Evolutionary conservation across 2,329 filamentous ascomycete genomes (phyloP), one percentile per base, ranked within the genome.

Genomic region (Metarhizium rileyi): DNA sequence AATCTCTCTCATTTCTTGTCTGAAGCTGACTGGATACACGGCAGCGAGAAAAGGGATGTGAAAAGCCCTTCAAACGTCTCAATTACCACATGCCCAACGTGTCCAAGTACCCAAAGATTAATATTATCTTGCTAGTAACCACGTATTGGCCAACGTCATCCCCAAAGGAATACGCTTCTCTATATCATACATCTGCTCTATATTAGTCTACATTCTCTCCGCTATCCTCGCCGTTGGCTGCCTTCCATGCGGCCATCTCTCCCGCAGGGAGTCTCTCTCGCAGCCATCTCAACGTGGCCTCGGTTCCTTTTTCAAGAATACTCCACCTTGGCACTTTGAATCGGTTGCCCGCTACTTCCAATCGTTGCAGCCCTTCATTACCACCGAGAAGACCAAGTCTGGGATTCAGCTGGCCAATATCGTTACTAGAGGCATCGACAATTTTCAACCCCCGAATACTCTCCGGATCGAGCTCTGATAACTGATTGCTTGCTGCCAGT

Each of bases 321-420:
- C 86, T 86, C 71, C 86, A 90, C 50, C 87, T 81, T 0, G 91
- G 91, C 28, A 96, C 89, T 28, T 88, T 77, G 68, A 97, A 97
- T 28, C 83, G 77, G 63, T 97, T 97, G 0, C 90, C 90, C 26
- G 79, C 80, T 4, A 95, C 85, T 44, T 95, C 85, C 9, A 96
- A 70, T 48, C 78, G 66, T 74, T 86, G 70, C 69, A 80, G 54
- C 58, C 81, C 69, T 2, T 74, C 73, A 4, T 65, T 73, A 2
- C 83, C 84, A 23, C 84, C 83, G 0, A 95, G 72, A 12, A 95
- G 71, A 0, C 91, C 91, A 10, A 97, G 75, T 7, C 84, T 81
- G 0, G 90, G 86, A 52, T 93, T 87, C 14, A 97, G 70, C 44
- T 81, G 79, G n/a, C 79, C 78, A 54, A 97, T 88, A 46, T 91